Evolutionary conservation across 2,329 filamentous ascomycete genomes (phyloP), one percentile per base, ranked within the genome.

Genomic region (Pyricularia grisea): DNA sequence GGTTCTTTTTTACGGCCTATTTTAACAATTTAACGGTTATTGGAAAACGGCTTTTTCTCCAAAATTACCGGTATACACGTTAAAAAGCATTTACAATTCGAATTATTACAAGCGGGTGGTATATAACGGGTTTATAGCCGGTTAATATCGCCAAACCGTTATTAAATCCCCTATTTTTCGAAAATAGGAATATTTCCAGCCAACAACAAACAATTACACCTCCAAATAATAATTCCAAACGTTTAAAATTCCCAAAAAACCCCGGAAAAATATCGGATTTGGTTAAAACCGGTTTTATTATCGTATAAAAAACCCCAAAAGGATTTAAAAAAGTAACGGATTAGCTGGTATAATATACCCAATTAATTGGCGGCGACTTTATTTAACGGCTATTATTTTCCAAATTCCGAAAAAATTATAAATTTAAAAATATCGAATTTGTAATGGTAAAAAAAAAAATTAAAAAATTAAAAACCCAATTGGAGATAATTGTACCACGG

Each of bases 101-200:
- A n/a, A n/a, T n/a, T n/a, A n/a, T n/a, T n/a, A n/a, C n/a, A n/a
- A n/a, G n/a, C n/a, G n/a, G 65, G 12, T 66, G 65, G 65, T 33
- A 50, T n/a, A 31, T 17, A 17, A 42, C 65, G 33, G 65, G 65
- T 17, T 66, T 66, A 27, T 66, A 31, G 60, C 60, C 60, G 20
- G 12, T 63, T 27, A 63, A 63, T 63, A 63, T 63, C n/a, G 60
- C 60, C 60, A 66, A 66, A 50, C 65, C 65, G 14, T 33, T 66
- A 3, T 11, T 66, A 14, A 66, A 31, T 23, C 42, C 42, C 11
- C 42, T 55, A 55, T 11, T 55, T 12, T 12, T 55, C 12, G 42
- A 55, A 55, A 55, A 55, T 55, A 14, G 42, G 12, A 55, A 55
- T 55, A 4, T n/a, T 55, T 11, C 12, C 42, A 55, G 20, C 42